Percentiles rank a stretch among this genome's conserved stretches.
These are phyloP conservation scores for Tephrocybe rancida DNA, from an alignment of 768 basidiomycete genomes.

Conservation along the genomic window DNA sequence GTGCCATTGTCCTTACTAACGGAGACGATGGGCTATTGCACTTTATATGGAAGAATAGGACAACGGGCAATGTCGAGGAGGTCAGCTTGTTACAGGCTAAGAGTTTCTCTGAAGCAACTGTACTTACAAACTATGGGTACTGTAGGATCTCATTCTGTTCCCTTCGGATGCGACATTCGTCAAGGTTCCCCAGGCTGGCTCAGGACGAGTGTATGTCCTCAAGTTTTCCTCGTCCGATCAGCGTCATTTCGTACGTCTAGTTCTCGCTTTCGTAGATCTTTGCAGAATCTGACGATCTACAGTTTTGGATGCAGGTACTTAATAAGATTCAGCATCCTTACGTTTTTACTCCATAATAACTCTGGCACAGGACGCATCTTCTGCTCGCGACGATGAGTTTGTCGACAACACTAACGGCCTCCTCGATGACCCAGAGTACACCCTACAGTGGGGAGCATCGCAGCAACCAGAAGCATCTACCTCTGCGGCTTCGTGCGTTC, in stretches of 20 bases:
- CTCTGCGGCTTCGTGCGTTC: constrained; percentile 39
- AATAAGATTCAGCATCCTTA: too few species aligned
- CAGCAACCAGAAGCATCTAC: constrained; percentile 46
- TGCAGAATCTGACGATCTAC: not conserved
- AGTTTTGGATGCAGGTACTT: constrained; percentile 89
- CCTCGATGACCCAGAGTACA: constrained; percentile 65
- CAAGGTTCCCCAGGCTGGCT: constrained; percentile 65
- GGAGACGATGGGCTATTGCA: constrained; percentile 79
- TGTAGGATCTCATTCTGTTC: constrained; percentile 84
- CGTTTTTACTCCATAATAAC: not conserved
- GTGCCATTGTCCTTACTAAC: constrained; percentile 67
- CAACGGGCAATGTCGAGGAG: constrained; percentile 62
- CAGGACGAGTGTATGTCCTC: constrained; percentile 81
- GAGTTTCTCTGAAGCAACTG: not conserved
- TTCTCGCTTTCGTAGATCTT: constrained; percentile 14
- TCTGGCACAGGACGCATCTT: constrained; percentile 60
- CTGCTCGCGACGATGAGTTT: constrained; percentile 72
- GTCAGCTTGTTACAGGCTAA: constrained; percentile 31
- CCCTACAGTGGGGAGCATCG: constrained; percentile 57
- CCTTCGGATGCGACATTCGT: constrained; percentile 83
- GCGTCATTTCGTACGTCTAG: constrained; percentile 78
- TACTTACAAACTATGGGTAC: constrained; percentile 5
- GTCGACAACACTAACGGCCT: constrained; percentile 71
- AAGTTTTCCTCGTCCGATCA: constrained; percentile 91
- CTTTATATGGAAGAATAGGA: constrained; percentile 80